Percentiles rank a stretch among this genome's conserved stretches.
Conservation (phyloP, 108 stramenopile genomes). For the Phaeodactylum tricornutum region DNA sequence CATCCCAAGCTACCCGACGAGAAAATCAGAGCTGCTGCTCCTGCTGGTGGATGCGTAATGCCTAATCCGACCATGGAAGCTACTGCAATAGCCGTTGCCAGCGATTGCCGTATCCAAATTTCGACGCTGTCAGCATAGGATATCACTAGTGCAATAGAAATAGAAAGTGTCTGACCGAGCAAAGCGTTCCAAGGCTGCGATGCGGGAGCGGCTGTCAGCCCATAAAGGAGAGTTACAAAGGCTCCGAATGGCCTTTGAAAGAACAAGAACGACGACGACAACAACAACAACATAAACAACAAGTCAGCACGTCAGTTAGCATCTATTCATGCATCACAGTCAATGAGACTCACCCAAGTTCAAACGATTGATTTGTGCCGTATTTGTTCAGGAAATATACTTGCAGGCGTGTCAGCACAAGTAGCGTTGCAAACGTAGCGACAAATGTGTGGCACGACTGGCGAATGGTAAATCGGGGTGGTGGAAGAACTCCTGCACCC, state of each 20-base stretch:
- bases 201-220: conserved; percentile 36
- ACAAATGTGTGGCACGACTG: background rate
- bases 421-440: background rate
- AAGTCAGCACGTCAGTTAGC: too few species aligned
- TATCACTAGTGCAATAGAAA: conserved; percentile 4
- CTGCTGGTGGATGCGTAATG: conserved; percentile 33
- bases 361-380: background rate
- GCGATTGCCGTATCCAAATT: background rate
- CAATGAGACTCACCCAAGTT: too few species aligned
- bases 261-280: too few species aligned
- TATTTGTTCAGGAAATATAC: background rate
- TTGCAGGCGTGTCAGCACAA: background rate
- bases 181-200: conserved; percentile 28
- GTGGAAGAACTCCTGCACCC: background rate
- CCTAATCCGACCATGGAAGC: conserved; percentile 25
- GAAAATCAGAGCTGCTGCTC: conserved; percentile 12
- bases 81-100: conserved; percentile 17
- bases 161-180: conserved; percentile 19
- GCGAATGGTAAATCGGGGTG: background rate
- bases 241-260: conserved; percentile 34
- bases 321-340: too few species aligned
- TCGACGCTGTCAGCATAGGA: background rate
- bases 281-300: too few species aligned
- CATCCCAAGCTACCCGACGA: background rate
- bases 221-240: conserved; percentile 27